Percentiles rank a stretch among this genome's conserved stretches.
Conservation (phyloP, 2,329 filamentous ascomycete species). For the Fusarium foetens region DNA sequence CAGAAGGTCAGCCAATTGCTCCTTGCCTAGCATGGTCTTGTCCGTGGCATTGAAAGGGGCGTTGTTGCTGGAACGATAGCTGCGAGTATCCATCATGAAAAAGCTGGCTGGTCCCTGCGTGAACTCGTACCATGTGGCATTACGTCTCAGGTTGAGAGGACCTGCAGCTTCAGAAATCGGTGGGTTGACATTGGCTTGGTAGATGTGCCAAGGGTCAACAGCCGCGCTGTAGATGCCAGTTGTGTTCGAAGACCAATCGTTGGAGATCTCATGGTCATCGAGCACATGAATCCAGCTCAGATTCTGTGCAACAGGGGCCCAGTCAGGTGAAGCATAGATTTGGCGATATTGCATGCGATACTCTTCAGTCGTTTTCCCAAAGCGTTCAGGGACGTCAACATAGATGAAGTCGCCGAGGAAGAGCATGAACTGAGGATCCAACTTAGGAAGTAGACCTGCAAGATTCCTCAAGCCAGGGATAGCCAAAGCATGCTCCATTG, state of each 20-base stretch:
- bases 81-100: slow-evolving; percentile 93
- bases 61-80: slow-evolving; percentile 78
- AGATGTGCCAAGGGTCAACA: slow-evolving; percentile 85
- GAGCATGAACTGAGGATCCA: slow-evolving; percentile 83
- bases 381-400: slow-evolving; percentile 84
- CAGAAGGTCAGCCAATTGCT: slow-evolving; percentile 83
- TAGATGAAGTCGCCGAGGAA: slow-evolving; percentile 91
- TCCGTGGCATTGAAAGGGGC: slow-evolving; percentile 67
- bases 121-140: slow-evolving; percentile 89
- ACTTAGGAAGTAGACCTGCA: slow-evolving; percentile 73
- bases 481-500: slow-evolving; percentile 81
- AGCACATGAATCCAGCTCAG: slow-evolving; percentile 98
- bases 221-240: slow-evolving; percentile 84
- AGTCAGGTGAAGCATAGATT: slow-evolving; percentile 95
- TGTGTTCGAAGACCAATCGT: slow-evolving; percentile 88
- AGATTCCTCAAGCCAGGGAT: slow-evolving; percentile 84
- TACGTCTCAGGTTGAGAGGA: slow-evolving; percentile 52
- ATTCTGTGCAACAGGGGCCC: slow-evolving; percentile 77
- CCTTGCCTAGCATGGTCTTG: slow-evolving; percentile 88
- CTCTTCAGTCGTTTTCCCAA: slow-evolving; percentile 76
- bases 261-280: slow-evolving; percentile 95
- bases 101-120: slow-evolving; percentile 90
- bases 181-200: slow-evolving; percentile 87
- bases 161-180: slow-evolving; percentile 68
- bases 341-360: slow-evolving; percentile 94